phyloP scores from a whole-genome alignment of 1,284 basidiomycete species.

The Rhodotorula sp. region DNA sequence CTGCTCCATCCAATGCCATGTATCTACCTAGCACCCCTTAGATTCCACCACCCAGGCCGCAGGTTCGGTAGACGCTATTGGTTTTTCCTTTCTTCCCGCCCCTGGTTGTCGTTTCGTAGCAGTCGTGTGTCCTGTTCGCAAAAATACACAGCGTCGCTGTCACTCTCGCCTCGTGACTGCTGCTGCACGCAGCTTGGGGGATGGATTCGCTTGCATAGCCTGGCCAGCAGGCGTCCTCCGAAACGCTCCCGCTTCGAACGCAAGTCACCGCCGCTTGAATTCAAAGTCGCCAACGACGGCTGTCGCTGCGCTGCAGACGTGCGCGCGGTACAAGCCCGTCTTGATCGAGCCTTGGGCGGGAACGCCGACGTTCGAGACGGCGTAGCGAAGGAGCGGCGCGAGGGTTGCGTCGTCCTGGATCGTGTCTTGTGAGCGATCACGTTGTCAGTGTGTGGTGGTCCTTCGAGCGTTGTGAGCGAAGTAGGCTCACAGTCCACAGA shows the following conservation, averaged over 20 bases:
- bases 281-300: conserved; percentile 33
- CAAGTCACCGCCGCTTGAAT: conserved; percentile 2
- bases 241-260: too few species aligned
- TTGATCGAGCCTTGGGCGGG: conserved; percentile 20
- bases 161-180: too few species aligned
- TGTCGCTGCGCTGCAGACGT: conserved; percentile 16
- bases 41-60: too few species aligned
- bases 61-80: too few species aligned
- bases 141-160: too few species aligned
- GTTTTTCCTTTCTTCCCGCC: too few species aligned
- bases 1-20: background rate
- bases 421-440: background rate
- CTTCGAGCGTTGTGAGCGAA: background rate
- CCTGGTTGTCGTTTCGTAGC: too few species aligned
- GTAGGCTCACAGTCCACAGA: conserved; percentile 23
- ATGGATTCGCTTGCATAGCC: too few species aligned
- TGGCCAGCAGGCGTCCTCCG: too few species aligned
- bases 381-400: conserved; percentile 19
- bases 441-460: background rate
- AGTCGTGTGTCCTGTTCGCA: too few species aligned
- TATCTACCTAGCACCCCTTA: too few species aligned
- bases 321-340: conserved; percentile 27
- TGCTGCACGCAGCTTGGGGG: too few species aligned
- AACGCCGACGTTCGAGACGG: conserved; percentile 3
- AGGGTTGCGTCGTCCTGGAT: conserved; percentile 10